These are phyloP conservation scores for Penicillium manginii DNA, from an alignment of 495 filamentous ascomycete genomes.

Conservation along the genomic window DNA sequence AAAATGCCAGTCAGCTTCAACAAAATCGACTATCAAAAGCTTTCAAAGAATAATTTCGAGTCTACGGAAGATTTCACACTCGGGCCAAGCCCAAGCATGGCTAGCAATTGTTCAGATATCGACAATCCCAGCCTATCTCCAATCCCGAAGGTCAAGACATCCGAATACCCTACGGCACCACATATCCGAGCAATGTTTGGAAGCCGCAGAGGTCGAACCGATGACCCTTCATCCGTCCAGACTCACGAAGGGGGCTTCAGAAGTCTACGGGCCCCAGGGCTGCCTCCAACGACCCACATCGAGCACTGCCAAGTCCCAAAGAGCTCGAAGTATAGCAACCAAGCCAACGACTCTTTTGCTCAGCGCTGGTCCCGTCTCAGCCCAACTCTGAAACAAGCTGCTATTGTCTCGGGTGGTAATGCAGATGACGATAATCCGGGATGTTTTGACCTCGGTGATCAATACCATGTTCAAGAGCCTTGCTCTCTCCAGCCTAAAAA, in stretches of 20 bases:
- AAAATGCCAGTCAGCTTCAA: background rate
- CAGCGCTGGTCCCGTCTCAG: slow-evolving; percentile 11
- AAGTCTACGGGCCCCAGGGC: slow-evolving; percentile 6
- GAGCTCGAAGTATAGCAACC: slow-evolving; percentile 6
- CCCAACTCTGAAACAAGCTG: slow-evolving; percentile 7
- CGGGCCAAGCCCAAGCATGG: background rate
- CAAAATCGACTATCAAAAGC: background rate
- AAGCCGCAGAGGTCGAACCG: slow-evolving; percentile 5
- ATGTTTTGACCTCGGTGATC: slow-evolving; percentile 4
- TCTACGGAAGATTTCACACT: background rate
- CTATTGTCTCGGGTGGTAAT: slow-evolving; percentile 1
- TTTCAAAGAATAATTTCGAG: background rate
- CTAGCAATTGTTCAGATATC: background rate
- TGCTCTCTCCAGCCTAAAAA: slow-evolving; percentile 10
- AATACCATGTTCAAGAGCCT: slow-evolving; percentile 12
- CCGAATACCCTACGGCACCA: slow-evolving; percentile 8
- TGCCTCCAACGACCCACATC: slow-evolving; percentile 11
- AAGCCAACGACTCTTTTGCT: background rate
- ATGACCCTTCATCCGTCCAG: background rate
- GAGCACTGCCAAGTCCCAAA: slow-evolving; percentile 15
- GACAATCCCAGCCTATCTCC: background rate
- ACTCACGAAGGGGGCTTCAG: background rate
- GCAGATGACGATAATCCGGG: slow-evolving; percentile 9
- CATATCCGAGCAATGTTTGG: slow-evolving; percentile 8
- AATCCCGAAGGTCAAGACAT: background rate